A percentile compares a stretch with the other conserved stretches of the same genome.
Evolutionary conservation across 169 alveolate genomes (phyloP).

Genomic region (Cryptosporidium viatorum): DNA sequence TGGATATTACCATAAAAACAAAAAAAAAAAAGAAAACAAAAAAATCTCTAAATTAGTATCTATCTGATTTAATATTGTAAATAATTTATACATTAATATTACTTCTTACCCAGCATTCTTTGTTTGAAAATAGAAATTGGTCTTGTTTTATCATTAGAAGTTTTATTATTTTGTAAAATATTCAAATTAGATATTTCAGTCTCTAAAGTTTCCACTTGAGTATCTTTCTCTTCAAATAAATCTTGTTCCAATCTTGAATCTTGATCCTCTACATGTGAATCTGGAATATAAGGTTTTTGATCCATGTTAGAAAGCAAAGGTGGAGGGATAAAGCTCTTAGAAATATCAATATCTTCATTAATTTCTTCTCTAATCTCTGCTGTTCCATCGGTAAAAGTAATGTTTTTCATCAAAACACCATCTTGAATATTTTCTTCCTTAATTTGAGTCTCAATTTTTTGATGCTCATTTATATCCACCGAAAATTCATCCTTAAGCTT

Average conservation of each 20-base stretch:
- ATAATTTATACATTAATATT: not conserved
- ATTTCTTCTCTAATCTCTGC: conserved; percentile 65
- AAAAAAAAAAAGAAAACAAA: not conserved
- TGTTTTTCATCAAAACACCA: not conserved
- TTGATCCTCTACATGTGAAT: conserved; percentile 22
- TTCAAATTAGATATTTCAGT: not conserved
- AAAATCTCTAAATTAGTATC: conserved; percentile 9
- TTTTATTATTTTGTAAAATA: not conserved
- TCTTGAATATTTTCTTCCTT: not conserved
- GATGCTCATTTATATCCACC: not conserved
- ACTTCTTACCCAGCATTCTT: conserved; percentile 34
- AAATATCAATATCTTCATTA: conserved; percentile 1
- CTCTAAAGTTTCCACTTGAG: not conserved
- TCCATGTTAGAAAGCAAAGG: conserved; percentile 19
- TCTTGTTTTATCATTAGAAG: not conserved
- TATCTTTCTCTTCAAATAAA: not conserved
- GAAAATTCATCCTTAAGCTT: conserved; percentile 28
- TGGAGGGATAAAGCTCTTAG: conserved; percentile 13
- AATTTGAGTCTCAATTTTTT: not conserved
- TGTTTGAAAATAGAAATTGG: conserved; percentile 51
- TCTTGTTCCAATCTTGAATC: not conserved
- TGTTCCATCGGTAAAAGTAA: conserved; percentile 24
- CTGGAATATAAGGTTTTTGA: conserved; percentile 33
- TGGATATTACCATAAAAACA: conserved; percentile 54
- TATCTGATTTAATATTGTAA: not conserved